Evolutionary conservation across 192 early-diverging fungal genomes (phyloP).

Genomic region (Ambispora gerdemannii): DNA sequence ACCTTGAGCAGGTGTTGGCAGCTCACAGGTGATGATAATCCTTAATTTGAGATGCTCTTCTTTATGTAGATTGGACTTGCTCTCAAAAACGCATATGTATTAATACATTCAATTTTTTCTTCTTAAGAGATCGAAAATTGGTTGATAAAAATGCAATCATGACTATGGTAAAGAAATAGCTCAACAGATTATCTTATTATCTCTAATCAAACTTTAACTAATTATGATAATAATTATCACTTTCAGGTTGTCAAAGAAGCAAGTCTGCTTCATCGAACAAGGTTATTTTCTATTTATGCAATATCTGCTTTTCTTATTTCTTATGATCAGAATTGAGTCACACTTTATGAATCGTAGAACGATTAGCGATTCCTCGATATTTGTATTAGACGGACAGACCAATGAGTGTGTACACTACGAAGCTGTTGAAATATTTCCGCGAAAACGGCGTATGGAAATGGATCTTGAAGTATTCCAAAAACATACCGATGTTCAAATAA

Average conservation of each 20-base stretch:
- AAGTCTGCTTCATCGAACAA: conserved; percentile 26
- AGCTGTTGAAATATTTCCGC: conserved; percentile 58
- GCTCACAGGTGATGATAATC: conserved; percentile 56
- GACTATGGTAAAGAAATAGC: conserved; percentile 88
- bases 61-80: not conserved
- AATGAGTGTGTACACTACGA: conserved; percentile 83
- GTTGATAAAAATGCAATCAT: conserved; percentile 86
- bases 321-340: not conserved
- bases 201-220: not conserved
- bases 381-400: conserved; percentile 74
- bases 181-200: conserved; percentile 30
- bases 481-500: conserved; percentile 70
- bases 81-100: not conserved
- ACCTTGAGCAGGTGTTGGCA: conserved; percentile 69
- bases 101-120: not conserved
- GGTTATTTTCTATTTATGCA: not conserved
- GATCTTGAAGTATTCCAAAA: conserved; percentile 59
- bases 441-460: conserved; percentile 52
- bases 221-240: not conserved
- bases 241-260: conserved; percentile 27
- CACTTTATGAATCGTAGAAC: conserved; percentile 36
- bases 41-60: too few species aligned
- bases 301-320: not conserved
- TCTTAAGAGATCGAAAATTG: conserved; percentile 55
- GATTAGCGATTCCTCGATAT: conserved; percentile 72